A percentile compares a stretch with the other conserved stretches of the same genome.
Evolutionary conservation across 2,329 filamentous ascomycete species (phyloP).

Genomic region (Phoma sp.): DNA sequence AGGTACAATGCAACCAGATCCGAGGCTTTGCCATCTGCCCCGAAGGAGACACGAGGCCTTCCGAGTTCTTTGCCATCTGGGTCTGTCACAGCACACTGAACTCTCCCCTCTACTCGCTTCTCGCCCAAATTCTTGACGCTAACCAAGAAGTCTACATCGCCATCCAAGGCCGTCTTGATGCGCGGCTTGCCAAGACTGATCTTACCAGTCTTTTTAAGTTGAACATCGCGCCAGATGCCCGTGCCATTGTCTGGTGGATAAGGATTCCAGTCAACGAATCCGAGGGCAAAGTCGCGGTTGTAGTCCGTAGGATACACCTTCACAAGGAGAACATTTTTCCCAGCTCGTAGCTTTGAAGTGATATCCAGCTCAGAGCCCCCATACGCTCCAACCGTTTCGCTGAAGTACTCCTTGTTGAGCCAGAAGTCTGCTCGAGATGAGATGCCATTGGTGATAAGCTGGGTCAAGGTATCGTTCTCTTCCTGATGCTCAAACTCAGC

Average conservation of each 20-base stretch:
- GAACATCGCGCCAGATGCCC: slow-evolving; percentile 66
- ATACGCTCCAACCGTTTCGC: slow-evolving; percentile 62
- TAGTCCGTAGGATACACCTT: slow-evolving; percentile 65
- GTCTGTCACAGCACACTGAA: slow-evolving; percentile 14
- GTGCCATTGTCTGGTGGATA: slow-evolving; percentile 68
- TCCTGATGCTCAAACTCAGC: slow-evolving; percentile 50
- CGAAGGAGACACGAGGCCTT: slow-evolving; percentile 12
- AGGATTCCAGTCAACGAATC: slow-evolving; percentile 69
- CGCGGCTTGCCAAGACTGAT: slow-evolving; percentile 49
- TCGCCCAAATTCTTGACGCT: slow-evolving; percentile 31
- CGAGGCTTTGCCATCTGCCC: slow-evolving; percentile 28
- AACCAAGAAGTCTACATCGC: slow-evolving; percentile 26
- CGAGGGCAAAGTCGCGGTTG: slow-evolving; percentile 63
- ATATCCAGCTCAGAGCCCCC: slow-evolving; percentile 63
- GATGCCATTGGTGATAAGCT: slow-evolving; percentile 66
- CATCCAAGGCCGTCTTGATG: slow-evolving; percentile 26
- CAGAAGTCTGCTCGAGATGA: slow-evolving; percentile 66
- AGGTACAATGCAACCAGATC: slow-evolving; percentile 50
- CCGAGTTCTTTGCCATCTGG: slow-evolving; percentile 20
- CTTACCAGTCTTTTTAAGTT: slow-evolving; percentile 60
- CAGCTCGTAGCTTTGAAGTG: slow-evolving; percentile 49
- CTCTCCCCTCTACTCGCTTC: not conserved
- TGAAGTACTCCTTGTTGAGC: slow-evolving; percentile 63
- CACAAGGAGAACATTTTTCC: slow-evolving; percentile 60
- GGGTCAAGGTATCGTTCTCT: slow-evolving; percentile 34